Percentiles rank a stretch among this genome's conserved stretches.
Evolutionary conservation across 371 early-diverging fungal species (phyloP).

Genomic region (Apophysomyces trapeziformis): DNA sequence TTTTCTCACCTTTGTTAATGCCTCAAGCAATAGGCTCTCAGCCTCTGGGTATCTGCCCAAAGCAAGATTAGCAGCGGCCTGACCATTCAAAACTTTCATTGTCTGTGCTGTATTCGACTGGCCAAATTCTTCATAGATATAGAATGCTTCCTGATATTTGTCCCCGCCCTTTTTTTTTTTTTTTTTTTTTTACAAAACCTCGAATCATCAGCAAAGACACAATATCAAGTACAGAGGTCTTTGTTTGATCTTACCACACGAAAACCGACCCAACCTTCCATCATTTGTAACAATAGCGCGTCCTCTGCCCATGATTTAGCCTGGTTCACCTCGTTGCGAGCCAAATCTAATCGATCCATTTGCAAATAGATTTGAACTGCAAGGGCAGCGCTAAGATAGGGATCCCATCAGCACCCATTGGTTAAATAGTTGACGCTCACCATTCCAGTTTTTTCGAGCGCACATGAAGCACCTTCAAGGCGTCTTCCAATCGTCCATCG

Average conservation of each 20-base stretch:
- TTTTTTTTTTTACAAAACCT: neutral
- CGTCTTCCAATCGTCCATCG: constrained; percentile 50
- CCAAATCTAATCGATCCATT: constrained; percentile 87
- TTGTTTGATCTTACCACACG: constrained; percentile 49
- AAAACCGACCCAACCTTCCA: constrained; percentile 91
- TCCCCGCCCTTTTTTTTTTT: constrained; percentile 64
- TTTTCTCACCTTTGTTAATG: constrained; percentile 67
- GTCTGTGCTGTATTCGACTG: constrained; percentile 77
- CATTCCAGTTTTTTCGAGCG: constrained; percentile 84
- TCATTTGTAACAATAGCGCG: constrained; percentile 88
- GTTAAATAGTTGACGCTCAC: constrained; percentile 34
- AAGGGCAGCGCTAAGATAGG: constrained; percentile 65
- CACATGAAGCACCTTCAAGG: constrained; percentile 67
- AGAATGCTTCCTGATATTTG: constrained; percentile 87
- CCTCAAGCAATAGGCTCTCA: constrained; percentile 80
- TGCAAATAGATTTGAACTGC: constrained; percentile 80
- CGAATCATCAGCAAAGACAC: neutral
- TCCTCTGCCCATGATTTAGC: constrained; percentile 89
- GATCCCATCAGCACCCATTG: neutral
- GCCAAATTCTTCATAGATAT: constrained; percentile 93
- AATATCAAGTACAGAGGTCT: neutral
- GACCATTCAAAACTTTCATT: constrained; percentile 77
- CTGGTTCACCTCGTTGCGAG: constrained; percentile 76
- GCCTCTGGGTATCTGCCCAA: constrained; percentile 88
- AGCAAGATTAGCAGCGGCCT: constrained; percentile 87